Percentiles rank a stretch among this genome's conserved stretches.
phyloP scores from a whole-genome alignment of 164 flowering plant genomes.

The Hamamelis virginiana region DNA sequence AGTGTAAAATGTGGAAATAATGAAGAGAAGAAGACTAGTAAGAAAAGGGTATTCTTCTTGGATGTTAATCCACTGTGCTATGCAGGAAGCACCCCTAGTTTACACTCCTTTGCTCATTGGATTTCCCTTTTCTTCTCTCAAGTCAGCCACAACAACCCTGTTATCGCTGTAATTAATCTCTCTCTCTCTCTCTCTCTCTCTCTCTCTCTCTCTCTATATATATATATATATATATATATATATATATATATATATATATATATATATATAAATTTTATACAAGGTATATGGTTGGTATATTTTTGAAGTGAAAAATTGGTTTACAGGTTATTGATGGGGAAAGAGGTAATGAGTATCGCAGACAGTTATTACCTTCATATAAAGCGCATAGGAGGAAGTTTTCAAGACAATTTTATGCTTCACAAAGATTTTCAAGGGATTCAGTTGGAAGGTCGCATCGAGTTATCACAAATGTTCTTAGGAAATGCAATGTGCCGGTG shows the following conservation, averaged over 20 bases:
- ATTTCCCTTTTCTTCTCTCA: constrained; percentile 76
- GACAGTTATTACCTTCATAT: constrained; percentile 78
- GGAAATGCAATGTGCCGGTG: constrained; percentile 81
- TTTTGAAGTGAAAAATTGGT: not conserved
- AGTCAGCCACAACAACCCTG: constrained; percentile 74
- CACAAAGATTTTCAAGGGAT: constrained; percentile 21
- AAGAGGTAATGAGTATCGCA: constrained; percentile 69
- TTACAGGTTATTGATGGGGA: constrained; percentile 90
- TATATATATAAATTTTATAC: too few species aligned
- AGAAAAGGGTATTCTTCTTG: constrained; percentile 77
- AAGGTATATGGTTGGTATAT: too few species aligned
- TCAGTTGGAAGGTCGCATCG: constrained; percentile 36
- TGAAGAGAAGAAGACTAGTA: constrained; percentile 12
- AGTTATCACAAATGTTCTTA: constrained; percentile 52
- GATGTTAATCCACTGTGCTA: constrained; percentile 91
- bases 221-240: not conserved
- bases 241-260: not conserved
- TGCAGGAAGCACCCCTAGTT: constrained; percentile 62
- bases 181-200: constrained; percentile 14
- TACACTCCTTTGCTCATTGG: constrained; percentile 78
- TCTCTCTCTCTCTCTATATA: constrained; percentile 10
- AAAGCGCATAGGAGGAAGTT: constrained; percentile 75
- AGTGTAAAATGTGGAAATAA: not conserved
- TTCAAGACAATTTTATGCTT: constrained; percentile 20
- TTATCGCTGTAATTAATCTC: constrained; percentile 79